Conservation (phyloP, 129 eudicot genomes). For the Lactuca saligna region DNA sequence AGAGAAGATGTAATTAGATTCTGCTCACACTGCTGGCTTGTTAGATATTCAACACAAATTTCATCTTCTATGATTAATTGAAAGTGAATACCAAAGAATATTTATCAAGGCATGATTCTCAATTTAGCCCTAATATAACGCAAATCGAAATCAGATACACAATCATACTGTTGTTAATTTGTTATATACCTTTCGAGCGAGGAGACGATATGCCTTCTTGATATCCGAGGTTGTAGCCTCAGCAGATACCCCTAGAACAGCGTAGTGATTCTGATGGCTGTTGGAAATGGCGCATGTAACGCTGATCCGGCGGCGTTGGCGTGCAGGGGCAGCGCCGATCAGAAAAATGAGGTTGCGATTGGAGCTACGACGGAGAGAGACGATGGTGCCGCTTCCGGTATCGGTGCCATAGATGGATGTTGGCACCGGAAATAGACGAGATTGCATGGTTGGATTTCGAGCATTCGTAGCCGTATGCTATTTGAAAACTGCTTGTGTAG, state of each 20-base stretch:
- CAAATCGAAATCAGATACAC: slow-evolving; percentile 8
- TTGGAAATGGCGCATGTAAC: slow-evolving; percentile 41
- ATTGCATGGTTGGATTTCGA: slow-evolving; percentile 35
- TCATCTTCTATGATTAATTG: neutral
- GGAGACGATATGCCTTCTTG: slow-evolving; percentile 82
- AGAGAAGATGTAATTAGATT: neutral
- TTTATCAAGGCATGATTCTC: neutral
- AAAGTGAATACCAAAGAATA: neutral
- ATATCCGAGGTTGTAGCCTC: slow-evolving; percentile 69
- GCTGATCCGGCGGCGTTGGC: slow-evolving; percentile 32
- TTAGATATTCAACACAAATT: slow-evolving; percentile 1
- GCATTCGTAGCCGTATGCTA: slow-evolving; percentile 28
- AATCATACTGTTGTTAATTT: neutral
- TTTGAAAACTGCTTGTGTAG: slow-evolving; percentile 3
- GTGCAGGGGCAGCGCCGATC: slow-evolving; percentile 26
- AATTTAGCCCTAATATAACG: slow-evolving; percentile 15
- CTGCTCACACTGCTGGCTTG: neutral
- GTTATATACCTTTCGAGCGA: slow-evolving; percentile 70
- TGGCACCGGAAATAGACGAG: slow-evolving; percentile 48
- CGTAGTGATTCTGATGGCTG: slow-evolving; percentile 63
- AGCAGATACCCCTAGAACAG: slow-evolving; percentile 61
- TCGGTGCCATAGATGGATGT: slow-evolving; percentile 46
- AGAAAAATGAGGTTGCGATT: slow-evolving; percentile 30
- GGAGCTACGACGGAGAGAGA: slow-evolving; percentile 26
- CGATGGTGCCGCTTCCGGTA: slow-evolving; percentile 31